Evolutionary conservation across 1,284 basidiomycete genomes (phyloP), one percentile per base, ranked within the genome.

Genomic region (Ceratobasidium sp.): DNA sequence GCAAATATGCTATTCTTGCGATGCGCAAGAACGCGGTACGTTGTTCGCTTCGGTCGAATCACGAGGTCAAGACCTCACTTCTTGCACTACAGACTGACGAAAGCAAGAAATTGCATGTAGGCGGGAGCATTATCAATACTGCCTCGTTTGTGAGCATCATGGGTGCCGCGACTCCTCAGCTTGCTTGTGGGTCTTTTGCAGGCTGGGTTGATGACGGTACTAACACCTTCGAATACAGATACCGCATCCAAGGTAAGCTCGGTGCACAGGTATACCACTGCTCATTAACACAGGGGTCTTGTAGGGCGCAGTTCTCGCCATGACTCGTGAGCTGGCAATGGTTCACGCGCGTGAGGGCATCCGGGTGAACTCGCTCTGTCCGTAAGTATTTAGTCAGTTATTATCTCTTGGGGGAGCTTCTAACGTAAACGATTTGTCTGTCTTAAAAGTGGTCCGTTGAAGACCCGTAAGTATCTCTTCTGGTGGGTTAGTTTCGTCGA

Each of bases 311-410:
- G 97, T 98, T 4, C 89, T 98, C 73, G 93, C 96, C n/a, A 97
- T 98, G 95, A 96, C 95, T 11, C 90, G 96, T 71, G 96, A 98
- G 81, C 87, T 98, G 34, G 96, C 97, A 1, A 97, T 98, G 90
- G 93, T 98, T 1, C 97, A 98, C 82, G 96, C 96, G 48, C 87
- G 92, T 75, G 97, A 98, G 84, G 96, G 96, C 63, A 98, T 98
- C 80, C 90, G 96, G 51, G 80, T 98, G 82, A 99, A 99, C 84
- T 90, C 95, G 11, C 88, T 98, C 77, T 98, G 96, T 88, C 96
- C 96, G 92, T 96, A 83, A 83, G 94, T 86, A n/a, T n/a, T n/a
- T n/a, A n/a, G 11, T 58, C 48, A 43, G 66, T 8, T 63, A 19
- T 37, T 74, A 24, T 27, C 3, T 68, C 71, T 75, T 22, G 51